Evolutionary conservation across 495 filamentous ascomycete species (phyloP), one percentile per base, ranked within the genome.

Genomic region (Aspergillus kassunensis): DNA sequence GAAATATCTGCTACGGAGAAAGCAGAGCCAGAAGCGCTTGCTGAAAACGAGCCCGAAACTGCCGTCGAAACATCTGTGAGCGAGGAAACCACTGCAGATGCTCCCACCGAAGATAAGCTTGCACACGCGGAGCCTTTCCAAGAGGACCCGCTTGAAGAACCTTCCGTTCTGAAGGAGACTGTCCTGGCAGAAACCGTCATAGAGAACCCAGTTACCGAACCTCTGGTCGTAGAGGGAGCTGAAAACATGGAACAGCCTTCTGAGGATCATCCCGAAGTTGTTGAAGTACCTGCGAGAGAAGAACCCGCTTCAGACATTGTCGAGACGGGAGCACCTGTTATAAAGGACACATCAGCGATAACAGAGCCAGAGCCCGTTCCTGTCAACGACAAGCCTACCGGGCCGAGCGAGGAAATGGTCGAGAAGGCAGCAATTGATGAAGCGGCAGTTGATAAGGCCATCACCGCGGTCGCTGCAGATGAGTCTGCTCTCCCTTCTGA

Each of bases 361-460:
- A 34, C 47, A 18, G 48, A 59, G 40, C 44, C 11, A 20, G 47
- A 42, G 18, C 2, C 18, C 18, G 4, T 23, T 11, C 7, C 36
- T 21, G 4, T 10, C 18, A 4, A 19, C 4, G 36, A 42, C 19
- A 20, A 23, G 39, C 5, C 29, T 34, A 30, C 46, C 13, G 53
- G 45, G 18, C 13, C 18, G 10, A 6, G 9, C 16, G 45, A 51
- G 36, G 37, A 31, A 34, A 39, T 51, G 8, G n/a, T 33, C 27
- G 2, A 57, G 29, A 52, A 61, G 21, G 29, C 47, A 12, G 42
- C 9, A 34, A 44, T 43, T 19, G 45, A 42, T 1, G 51, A 55
- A 23, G 30, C 45, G 5, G 27, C 39, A 6, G 25, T 34, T 12
- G 16, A 31, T 15, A 33, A 45, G 9, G 31, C 51, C 7, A 13